Evolutionary conservation across 805 yeast species (phyloP).

Genomic region (Candida gorgasii): DNA sequence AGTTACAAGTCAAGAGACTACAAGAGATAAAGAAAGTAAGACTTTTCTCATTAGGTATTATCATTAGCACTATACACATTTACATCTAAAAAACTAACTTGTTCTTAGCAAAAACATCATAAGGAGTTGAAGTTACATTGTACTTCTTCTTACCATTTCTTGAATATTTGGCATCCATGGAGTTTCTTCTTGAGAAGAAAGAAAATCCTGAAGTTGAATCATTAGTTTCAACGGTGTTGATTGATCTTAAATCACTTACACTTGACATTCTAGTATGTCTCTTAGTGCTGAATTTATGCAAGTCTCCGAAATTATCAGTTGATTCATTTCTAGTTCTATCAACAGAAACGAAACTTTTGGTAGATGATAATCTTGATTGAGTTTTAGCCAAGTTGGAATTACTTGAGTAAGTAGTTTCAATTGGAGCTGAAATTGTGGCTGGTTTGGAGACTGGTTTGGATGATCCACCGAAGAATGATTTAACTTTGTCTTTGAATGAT

Average conservation of each 20-base stretch:
- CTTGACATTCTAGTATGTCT: constrained; percentile 12
- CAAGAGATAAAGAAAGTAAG: no score
- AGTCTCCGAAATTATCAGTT: constrained; percentile 8
- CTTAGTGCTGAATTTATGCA: constrained; percentile 5
- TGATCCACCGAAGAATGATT: constrained; percentile 13
- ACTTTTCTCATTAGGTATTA: constrained; percentile 9
- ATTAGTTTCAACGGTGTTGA: constrained; percentile 13
- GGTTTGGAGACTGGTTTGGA: not conserved
- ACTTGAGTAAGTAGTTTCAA: constrained; percentile 17
- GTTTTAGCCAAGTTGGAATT: constrained; percentile 7
- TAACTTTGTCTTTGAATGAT: constrained; percentile 18
- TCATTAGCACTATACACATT: constrained; percentile 5
- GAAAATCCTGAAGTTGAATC: constrained; percentile 22
- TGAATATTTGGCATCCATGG: constrained; percentile 13
- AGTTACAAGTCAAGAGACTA: no score
- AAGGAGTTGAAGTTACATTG: constrained; percentile 17
- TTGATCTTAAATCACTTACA: constrained; percentile 16
- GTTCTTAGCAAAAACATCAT: constrained; percentile 17
- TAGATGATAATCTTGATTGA: constrained; percentile 8
- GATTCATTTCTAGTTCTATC: constrained; percentile 17
- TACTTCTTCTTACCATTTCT: constrained; percentile 17
- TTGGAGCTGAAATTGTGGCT: constrained; percentile 14
- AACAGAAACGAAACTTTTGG: constrained; percentile 14
- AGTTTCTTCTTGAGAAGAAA: constrained; percentile 16
- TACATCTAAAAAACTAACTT: constrained; percentile 13